Percentiles rank a stretch among this genome's conserved stretches.
Conservation (phyloP, 257 asterid genomes). For the Leonotis leonurus region DNA sequence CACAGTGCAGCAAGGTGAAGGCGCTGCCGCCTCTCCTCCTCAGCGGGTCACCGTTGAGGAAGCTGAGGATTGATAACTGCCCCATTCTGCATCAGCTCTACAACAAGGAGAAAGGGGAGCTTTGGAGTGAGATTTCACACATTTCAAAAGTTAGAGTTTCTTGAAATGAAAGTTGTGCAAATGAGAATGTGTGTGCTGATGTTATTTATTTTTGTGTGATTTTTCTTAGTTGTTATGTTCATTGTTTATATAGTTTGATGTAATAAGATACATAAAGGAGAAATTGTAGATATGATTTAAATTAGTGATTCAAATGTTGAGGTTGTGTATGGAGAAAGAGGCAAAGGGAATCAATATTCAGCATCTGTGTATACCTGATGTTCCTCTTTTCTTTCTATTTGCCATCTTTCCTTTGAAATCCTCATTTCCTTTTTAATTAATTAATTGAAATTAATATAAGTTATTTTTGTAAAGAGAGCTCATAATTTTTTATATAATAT, state of each 20-base stretch:
- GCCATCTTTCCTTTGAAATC: too few species aligned
- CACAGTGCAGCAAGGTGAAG: constrained; percentile 35
- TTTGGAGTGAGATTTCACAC: constrained; percentile 33
- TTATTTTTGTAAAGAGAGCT: too few species aligned
- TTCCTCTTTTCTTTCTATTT: too few species aligned
- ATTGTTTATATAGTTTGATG: not conserved
- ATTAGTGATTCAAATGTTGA: too few species aligned
- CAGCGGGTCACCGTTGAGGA: constrained; percentile 20
- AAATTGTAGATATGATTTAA: too few species aligned
- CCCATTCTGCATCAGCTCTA: constrained; percentile 27
- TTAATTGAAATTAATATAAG: too few species aligned
- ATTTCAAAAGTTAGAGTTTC: constrained; percentile 34
- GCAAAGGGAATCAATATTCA: too few species aligned
- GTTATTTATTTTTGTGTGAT: not conserved
- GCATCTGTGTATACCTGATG: too few species aligned
- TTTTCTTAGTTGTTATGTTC: not conserved
- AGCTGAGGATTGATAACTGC: constrained; percentile 37
- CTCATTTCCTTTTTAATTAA: too few species aligned
- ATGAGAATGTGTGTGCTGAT: not conserved
- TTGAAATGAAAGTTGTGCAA: not conserved
- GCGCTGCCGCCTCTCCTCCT: constrained; percentile 35
- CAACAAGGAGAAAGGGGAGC: constrained; percentile 27
- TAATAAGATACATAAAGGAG: too few species aligned
- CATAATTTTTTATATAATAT: too few species aligned
- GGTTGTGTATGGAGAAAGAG: too few species aligned